Conservation (phyloP, 2,329 filamentous ascomycete species). For the Apiospora marii region DNA sequence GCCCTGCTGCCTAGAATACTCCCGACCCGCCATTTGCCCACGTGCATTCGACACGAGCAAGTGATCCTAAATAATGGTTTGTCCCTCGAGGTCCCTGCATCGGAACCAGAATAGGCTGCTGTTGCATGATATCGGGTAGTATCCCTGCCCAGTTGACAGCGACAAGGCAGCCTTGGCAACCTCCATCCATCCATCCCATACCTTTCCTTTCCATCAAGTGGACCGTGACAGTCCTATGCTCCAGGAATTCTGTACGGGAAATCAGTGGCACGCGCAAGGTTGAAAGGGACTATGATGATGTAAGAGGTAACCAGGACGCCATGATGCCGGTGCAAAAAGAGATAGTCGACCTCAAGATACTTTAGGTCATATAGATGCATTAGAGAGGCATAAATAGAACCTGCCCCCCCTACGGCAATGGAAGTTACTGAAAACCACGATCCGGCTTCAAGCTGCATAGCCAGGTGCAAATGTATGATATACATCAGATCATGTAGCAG, state of each 20-base stretch:
- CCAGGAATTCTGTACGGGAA: not conserved
- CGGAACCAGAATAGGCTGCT: not conserved
- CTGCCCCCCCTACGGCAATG: no score
- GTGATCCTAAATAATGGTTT: not conserved
- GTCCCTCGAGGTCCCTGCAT: not conserved
- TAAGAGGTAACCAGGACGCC: no score
- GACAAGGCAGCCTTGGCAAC: not conserved
- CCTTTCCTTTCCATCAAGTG: not conserved
- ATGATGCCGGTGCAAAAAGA: no score
- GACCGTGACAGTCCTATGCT: not conserved
- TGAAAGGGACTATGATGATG: not conserved
- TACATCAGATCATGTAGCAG: not conserved
- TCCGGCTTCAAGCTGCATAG: not conserved
- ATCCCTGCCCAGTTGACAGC: not conserved
- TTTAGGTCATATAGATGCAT: no score
- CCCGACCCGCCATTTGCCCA: not conserved
- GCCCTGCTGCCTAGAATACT: not conserved
- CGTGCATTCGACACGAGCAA: not conserved
- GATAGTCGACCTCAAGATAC: no score
- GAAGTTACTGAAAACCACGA: not conserved
- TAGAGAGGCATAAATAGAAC: no score
- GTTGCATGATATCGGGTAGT: slow-evolving; percentile 10
- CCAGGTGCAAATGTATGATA: not conserved
- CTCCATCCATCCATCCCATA: not conserved
- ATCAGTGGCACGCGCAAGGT: not conserved